Percentiles rank a stretch among this genome's conserved stretches.
Conservation (phyloP, 2,329 filamentous ascomycete species). For the Ceratocystis variospora region DNA sequence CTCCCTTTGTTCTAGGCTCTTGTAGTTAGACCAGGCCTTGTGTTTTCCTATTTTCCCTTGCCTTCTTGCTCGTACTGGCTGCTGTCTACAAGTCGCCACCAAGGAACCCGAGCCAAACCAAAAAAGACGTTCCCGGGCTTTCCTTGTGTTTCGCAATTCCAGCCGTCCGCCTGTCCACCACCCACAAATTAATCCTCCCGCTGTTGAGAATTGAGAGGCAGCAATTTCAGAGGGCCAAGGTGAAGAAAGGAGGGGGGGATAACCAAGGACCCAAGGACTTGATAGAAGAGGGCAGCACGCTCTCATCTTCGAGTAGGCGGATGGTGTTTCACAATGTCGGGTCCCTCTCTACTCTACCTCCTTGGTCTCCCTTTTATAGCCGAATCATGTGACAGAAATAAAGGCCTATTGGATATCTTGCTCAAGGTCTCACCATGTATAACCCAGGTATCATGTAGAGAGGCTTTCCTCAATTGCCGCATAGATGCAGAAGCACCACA, state of each 20-base stretch:
- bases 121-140: neutral
- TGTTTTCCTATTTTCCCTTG: neutral
- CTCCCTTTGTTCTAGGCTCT: neutral
- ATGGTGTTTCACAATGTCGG: too few species aligned
- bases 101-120: neutral
- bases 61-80: neutral
- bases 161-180: neutral
- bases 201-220: neutral
- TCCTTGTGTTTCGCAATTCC: neutral
- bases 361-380: neutral
- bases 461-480: too few species aligned
- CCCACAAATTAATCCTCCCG: constrained; percentile 3
- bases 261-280: neutral
- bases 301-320: too few species aligned
- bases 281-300: neutral
- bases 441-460: too few species aligned
- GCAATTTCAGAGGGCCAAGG: too few species aligned
- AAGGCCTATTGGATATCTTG: neutral
- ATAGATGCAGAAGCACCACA: neutral
- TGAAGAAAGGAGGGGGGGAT: neutral
- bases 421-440: neutral
- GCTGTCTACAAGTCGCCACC: neutral
- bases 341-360: neutral
- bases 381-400: neutral
- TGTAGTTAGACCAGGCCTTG: neutral